phyloP scores from a whole-genome alignment of 352 stramenopile species.

The Phytophthora ramorum region DNA sequence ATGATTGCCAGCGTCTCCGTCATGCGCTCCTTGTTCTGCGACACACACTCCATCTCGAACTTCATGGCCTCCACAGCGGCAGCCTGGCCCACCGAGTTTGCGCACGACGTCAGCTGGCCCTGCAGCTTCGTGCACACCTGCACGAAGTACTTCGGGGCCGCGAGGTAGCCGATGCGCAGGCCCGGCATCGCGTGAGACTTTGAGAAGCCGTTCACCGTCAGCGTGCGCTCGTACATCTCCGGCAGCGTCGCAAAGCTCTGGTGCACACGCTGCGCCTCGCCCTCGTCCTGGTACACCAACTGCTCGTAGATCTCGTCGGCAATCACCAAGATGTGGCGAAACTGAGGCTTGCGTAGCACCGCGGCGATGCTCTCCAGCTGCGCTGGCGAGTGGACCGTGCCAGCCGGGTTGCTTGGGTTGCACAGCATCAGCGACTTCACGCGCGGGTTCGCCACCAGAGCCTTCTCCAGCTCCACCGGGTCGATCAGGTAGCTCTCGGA shows the following conservation, averaged over 20 bases:
- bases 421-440: conserved; percentile 95
- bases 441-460: conserved; percentile 71
- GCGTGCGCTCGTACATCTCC: conserved; percentile 91
- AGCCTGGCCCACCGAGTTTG: conserved; percentile 92
- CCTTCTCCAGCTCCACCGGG: conserved; percentile 73
- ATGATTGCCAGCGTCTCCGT: conserved; percentile 59
- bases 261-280: conserved; percentile 59
- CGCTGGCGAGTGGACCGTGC: conserved; percentile 74
- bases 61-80: conserved; percentile 91
- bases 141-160: conserved; percentile 78
- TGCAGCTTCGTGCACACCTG: conserved; percentile 93
- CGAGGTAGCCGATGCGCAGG: conserved; percentile 94
- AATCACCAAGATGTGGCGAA: conserved; percentile 87
- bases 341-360: conserved; percentile 64
- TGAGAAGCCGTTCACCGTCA: conserved; percentile 97
- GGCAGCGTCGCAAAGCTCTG: conserved; percentile 76
- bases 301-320: conserved; percentile 98
- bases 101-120: conserved; percentile 96
- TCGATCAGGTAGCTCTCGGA: conserved; percentile 94
- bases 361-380: conserved; percentile 63
- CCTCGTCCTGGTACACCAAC: conserved; percentile 91
- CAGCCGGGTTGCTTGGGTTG: conserved; percentile 97
- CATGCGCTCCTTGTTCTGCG: conserved; percentile 59
- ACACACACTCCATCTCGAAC: conserved; percentile 78
- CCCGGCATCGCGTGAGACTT: conserved; percentile 98